A percentile compares a stretch with the other conserved stretches of the same genome.
phyloP scores from a whole-genome alignment of 345 rosid species.

The thale cress (Arabidopsis thaliana) region DNA sequence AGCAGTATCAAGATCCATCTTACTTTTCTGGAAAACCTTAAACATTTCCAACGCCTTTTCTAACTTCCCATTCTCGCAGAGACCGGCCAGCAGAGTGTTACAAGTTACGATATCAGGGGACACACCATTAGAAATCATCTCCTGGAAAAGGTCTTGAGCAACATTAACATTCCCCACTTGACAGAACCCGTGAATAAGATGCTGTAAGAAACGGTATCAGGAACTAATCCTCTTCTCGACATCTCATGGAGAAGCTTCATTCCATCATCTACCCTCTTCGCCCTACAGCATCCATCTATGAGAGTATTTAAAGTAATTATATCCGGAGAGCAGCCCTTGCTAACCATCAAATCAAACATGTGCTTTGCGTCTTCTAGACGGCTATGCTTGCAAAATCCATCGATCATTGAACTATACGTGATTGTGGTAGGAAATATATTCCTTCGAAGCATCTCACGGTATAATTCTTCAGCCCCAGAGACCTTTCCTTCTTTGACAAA shows the following conservation, averaged over 20 bases:
- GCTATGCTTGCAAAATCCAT: constrained; percentile 9
- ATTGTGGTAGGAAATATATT: background rate
- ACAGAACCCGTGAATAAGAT: constrained; percentile 7
- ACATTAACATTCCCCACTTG: background rate
- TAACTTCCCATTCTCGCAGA: background rate
- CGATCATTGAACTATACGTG: background rate
- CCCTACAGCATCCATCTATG: background rate
- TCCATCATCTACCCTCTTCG: background rate
- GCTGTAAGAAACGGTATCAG: background rate
- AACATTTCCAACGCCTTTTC: background rate
- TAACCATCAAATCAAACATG: constrained; percentile 1
- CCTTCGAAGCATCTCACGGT: background rate
- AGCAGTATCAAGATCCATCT: background rate
- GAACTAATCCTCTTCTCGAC: background rate
- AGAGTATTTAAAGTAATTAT: background rate
- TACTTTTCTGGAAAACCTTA: background rate
- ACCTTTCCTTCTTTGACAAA: background rate
- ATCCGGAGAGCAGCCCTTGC: background rate
- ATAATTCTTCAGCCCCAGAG: background rate
- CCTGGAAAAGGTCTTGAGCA: background rate
- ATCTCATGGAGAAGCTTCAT: constrained; percentile 6
- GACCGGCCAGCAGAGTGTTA: background rate
- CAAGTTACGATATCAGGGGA: background rate
- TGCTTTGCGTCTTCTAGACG: background rate
- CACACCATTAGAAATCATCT: constrained; percentile 1